Conservation (phyloP, 192 early-diverging fungal genomes). For the Backusella macrospora region DNA sequence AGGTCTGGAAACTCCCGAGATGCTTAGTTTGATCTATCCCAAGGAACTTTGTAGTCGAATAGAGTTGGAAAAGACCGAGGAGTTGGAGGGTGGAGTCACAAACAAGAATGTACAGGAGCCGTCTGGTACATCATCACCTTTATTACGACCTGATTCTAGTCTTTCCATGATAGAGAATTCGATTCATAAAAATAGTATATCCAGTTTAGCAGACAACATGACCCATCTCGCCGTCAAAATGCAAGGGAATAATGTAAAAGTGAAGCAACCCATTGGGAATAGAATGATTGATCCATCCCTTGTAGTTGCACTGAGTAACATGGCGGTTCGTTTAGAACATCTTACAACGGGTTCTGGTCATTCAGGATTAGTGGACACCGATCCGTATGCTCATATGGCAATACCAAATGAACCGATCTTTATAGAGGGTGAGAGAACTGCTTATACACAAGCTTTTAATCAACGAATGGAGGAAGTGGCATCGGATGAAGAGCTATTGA, state of each 20-base stretch:
- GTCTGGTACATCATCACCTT: background rate
- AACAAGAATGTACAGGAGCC: background rate
- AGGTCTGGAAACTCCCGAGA: conserved; percentile 87
- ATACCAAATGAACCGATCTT: background rate
- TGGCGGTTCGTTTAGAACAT: conserved; percentile 33
- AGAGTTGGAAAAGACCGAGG: conserved; percentile 44
- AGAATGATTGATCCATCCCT: conserved; percentile 22
- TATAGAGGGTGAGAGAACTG: background rate
- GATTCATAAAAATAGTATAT: background rate
- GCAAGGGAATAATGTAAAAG: background rate
- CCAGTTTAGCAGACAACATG: background rate
- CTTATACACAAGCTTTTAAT: conserved; percentile 9
- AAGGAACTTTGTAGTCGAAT: conserved; percentile 46
- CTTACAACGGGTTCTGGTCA: conserved; percentile 24
- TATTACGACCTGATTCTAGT: conserved; percentile 2
- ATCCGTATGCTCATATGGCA: background rate
- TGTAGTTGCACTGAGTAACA: conserved; percentile 12
- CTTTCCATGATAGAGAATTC: background rate
- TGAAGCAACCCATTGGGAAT: background rate
- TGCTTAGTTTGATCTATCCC: conserved; percentile 74
- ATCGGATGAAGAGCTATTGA: conserved; percentile 51
- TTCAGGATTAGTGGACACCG: background rate
- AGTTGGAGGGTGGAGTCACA: background rate
- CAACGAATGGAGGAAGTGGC: conserved; percentile 48
- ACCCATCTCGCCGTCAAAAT: background rate